A percentile compares a stretch with the other conserved stretches of the same genome.
Evolutionary conservation across 2,329 filamentous ascomycete species (phyloP).

Genomic region (Penicillium crustosum): DNA sequence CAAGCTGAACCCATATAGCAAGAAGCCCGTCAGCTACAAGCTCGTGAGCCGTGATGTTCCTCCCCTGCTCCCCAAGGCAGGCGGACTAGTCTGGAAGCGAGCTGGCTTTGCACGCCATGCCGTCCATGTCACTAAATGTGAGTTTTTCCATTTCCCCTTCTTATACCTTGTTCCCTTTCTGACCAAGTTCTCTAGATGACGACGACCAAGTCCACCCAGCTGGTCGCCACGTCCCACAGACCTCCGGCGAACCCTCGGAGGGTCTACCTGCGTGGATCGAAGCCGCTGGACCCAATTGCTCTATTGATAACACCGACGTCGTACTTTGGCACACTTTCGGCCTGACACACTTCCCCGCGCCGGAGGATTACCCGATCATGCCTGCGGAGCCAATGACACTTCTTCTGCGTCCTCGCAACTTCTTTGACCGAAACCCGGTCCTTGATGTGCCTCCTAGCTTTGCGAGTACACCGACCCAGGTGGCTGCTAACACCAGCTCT

Average conservation of each 20-base stretch:
- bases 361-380: conserved; percentile 93
- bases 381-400: conserved; percentile 81
- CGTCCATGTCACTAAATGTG: conserved; percentile 86
- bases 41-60: conserved; percentile 85
- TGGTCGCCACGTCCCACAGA: conserved; percentile 84
- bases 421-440: conserved; percentile 76
- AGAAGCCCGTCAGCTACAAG: conserved; percentile 84
- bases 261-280: conserved; percentile 76
- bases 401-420: conserved; percentile 75
- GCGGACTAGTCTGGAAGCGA: conserved; percentile 82
- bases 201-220: conserved; percentile 83
- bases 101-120: conserved; percentile 85
- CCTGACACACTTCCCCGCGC: conserved; percentile 81
- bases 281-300: conserved; percentile 61
- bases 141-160: conserved; percentile 33
- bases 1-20: conserved; percentile 80
- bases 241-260: conserved; percentile 71
- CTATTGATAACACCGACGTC: conserved; percentile 77
- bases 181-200: conserved; percentile 55
- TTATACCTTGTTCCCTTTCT: neutral
- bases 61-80: conserved; percentile 73
- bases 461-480: conserved; percentile 69
- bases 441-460: conserved; percentile 79
- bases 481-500: conserved; percentile 47
- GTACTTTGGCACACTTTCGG: conserved; percentile 96